phyloP scores from a whole-genome alignment of 331 rosid genomes.

The Acacia pycnantha region DNA sequence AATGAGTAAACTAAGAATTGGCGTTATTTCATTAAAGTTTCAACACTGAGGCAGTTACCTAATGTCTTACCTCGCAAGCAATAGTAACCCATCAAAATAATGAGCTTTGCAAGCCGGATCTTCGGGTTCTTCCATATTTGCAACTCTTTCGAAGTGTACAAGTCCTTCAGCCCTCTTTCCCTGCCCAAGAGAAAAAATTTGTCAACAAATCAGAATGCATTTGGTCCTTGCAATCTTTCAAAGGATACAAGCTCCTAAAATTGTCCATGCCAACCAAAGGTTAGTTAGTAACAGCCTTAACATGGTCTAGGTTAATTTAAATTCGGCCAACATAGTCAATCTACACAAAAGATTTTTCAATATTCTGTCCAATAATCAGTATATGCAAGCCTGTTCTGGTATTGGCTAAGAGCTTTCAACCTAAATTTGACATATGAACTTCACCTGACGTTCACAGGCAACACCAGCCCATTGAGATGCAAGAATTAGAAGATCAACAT shows the following conservation, averaged over 20 bases:
- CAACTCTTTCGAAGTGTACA: conserved; percentile 74
- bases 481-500: conserved; percentile 67
- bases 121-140: conserved; percentile 73
- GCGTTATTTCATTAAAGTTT: not conserved
- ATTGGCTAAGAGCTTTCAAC: not conserved
- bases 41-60: not conserved
- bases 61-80: conserved; percentile 66
- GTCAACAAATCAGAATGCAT: conserved; percentile 14
- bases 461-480: conserved; percentile 93
- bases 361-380: not conserved
- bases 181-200: conserved; percentile 40
- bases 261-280: conserved; percentile 1
- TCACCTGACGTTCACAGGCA: conserved; percentile 76
- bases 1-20: conserved; percentile 1
- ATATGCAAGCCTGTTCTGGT: not conserved
- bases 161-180: conserved; percentile 68
- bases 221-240: conserved; percentile 9
- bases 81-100: conserved; percentile 75
- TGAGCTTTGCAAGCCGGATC: conserved; percentile 70
- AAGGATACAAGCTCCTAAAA: conserved; percentile 6
- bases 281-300: not conserved
- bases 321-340: conserved; percentile 7
- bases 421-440: conserved; percentile 13
- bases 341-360: not conserved
- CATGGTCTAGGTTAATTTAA: conserved; percentile 15